These are phyloP conservation scores for Barnettozyma sp. DNA, from an alignment of 805 yeast species.

Conservation along the genomic window DNA sequence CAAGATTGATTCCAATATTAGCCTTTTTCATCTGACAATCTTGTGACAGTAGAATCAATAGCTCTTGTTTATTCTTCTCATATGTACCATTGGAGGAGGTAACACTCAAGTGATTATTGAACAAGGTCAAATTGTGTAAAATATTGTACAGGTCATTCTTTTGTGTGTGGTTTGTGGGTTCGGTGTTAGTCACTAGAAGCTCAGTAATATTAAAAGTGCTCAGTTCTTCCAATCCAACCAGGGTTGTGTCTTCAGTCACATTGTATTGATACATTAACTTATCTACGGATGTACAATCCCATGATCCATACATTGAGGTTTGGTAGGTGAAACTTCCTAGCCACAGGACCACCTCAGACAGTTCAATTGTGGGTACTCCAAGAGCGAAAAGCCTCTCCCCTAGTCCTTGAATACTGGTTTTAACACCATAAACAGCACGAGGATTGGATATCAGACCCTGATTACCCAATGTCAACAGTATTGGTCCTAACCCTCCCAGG, in stretches of 20 bases:
- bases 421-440: background rate
- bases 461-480: constrained; percentile 6
- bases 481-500: background rate
- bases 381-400: constrained; percentile 7
- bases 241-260: constrained; percentile 15
- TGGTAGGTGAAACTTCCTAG: constrained; percentile 22
- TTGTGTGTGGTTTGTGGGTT: constrained; percentile 4
- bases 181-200: background rate
- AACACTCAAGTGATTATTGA: constrained; percentile 4
- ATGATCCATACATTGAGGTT: constrained; percentile 22
- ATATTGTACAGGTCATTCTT: background rate
- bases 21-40: constrained; percentile 17
- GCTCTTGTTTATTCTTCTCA: constrained; percentile 8
- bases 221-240: constrained; percentile 3
- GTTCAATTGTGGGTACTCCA: constrained; percentile 15
- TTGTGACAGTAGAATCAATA: constrained; percentile 13
- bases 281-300: constrained; percentile 23
- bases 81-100: constrained; percentile 10
- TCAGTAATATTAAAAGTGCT: constrained; percentile 7
- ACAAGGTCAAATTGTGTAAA: constrained; percentile 2
- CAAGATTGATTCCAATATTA: constrained; percentile 10
- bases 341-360: constrained; percentile 19
- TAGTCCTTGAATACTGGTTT: constrained; percentile 3
- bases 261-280: constrained; percentile 24
- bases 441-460: constrained; percentile 9